Evolutionary conservation across 2,329 filamentous ascomycete genomes (phyloP).

Genomic region (Colletotrichum tabaci): DNA sequence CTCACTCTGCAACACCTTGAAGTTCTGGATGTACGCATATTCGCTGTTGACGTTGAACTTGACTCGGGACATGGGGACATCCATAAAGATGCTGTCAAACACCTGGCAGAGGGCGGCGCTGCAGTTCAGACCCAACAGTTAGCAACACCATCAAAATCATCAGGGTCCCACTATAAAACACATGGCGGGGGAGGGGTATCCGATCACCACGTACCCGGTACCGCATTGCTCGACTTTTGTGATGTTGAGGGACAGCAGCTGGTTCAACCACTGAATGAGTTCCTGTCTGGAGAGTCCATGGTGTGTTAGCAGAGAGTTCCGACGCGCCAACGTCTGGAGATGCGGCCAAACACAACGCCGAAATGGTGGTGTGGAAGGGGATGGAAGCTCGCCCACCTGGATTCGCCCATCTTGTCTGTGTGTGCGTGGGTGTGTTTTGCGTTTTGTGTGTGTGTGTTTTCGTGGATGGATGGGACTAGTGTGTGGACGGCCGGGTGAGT

Average conservation of each 20-base stretch:
- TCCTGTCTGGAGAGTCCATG: constrained; percentile 79
- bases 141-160: constrained; percentile 43
- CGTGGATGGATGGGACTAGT: background rate
- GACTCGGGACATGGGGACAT: constrained; percentile 94
- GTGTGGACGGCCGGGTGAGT: background rate
- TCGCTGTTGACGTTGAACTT: constrained; percentile 99
- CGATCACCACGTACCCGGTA: constrained; percentile 80
- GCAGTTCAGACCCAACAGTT: constrained; percentile 44
- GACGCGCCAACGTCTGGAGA: constrained; percentile 10
- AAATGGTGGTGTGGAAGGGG: constrained; percentile 20
- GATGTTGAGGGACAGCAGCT: constrained; percentile 96
- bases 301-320: constrained; percentile 44
- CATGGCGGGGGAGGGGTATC: constrained; percentile 53
- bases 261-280: constrained; percentile 96
- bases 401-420: constrained; percentile 72
- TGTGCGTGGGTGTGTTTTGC: constrained; percentile 17
- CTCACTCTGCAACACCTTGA: constrained; percentile 96
- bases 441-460: constrained; percentile 16
- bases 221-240: constrained; percentile 99
- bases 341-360: background rate
- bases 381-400: constrained; percentile 61
- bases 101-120: constrained; percentile 97
- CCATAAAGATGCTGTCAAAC: constrained; percentile 97
- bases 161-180: constrained; percentile 37
- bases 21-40: constrained; percentile 98